These are phyloP conservation scores for Populus trichocarpa DNA, from an alignment of 441 rosid genomes.

Conservation along the genomic window DNA sequence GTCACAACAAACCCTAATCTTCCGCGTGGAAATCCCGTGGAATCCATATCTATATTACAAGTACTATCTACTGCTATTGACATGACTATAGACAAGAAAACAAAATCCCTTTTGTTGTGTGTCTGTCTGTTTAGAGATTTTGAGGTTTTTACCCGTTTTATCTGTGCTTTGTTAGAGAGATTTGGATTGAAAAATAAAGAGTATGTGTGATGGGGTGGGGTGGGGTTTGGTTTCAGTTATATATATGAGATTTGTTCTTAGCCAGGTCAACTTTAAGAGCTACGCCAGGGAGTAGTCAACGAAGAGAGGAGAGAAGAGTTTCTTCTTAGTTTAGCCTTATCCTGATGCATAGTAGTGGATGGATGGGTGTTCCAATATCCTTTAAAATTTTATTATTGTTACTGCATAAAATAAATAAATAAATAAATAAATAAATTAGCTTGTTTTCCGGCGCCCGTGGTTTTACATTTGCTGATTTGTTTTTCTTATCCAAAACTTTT, in stretches of 20 bases:
- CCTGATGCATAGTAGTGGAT: not conserved
- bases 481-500: too few species aligned
- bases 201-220: not conserved
- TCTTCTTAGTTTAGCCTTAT: not conserved
- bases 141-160: too few species aligned
- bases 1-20: not conserved
- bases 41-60: not conserved
- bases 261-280: too few species aligned
- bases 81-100: not conserved
- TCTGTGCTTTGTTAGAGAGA: not conserved
- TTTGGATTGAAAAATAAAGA: not conserved
- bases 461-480: too few species aligned
- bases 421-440: not conserved
- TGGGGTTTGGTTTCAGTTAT: not conserved
- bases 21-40: not conserved
- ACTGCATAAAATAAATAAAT: not conserved
- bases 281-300: not conserved
- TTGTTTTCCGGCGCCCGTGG: too few species aligned
- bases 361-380: not conserved
- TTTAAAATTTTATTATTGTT: not conserved
- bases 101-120: not conserved
- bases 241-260: too few species aligned
- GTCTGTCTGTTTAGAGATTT: not conserved
- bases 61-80: not conserved
- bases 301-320: not conserved